phyloP scores from a whole-genome alignment of 2,329 filamentous ascomycete genomes.

The Cercospora beticola region DNA sequence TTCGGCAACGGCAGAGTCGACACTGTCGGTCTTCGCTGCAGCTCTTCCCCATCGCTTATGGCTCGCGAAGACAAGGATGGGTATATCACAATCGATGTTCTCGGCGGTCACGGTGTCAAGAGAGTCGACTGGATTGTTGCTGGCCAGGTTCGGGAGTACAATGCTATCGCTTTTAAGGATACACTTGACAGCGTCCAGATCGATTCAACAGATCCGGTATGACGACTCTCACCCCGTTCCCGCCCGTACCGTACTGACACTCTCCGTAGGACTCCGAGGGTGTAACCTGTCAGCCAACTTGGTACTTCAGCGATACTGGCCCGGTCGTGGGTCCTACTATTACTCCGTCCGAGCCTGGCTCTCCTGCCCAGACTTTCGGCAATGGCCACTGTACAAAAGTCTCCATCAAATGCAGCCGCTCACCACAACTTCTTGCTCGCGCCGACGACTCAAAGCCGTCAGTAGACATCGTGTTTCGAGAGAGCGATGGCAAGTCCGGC shows the following conservation, averaged over 20 bases:
- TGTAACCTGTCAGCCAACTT: neutral
- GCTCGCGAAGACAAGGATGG: constrained; percentile 1
- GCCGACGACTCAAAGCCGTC: neutral
- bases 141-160: neutral
- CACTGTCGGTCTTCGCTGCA: neutral
- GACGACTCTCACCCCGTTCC: neutral
- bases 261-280: neutral
- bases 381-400: neutral
- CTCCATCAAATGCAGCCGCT: neutral
- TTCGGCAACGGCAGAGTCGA: neutral
- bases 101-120: neutral
- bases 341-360: neutral
- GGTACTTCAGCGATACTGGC: neutral
- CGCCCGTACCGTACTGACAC: neutral
- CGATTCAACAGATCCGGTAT: neutral
- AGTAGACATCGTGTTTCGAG: neutral
- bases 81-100: neutral
- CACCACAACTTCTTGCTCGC: neutral
- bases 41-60: neutral
- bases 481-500: neutral
- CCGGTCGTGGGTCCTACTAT: neutral
- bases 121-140: neutral
- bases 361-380: neutral
- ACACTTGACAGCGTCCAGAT: neutral
- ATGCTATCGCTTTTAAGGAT: neutral